phyloP scores from a whole-genome alignment of 2,329 filamentous ascomycete species.

The Escovopsis sp. region DNA sequence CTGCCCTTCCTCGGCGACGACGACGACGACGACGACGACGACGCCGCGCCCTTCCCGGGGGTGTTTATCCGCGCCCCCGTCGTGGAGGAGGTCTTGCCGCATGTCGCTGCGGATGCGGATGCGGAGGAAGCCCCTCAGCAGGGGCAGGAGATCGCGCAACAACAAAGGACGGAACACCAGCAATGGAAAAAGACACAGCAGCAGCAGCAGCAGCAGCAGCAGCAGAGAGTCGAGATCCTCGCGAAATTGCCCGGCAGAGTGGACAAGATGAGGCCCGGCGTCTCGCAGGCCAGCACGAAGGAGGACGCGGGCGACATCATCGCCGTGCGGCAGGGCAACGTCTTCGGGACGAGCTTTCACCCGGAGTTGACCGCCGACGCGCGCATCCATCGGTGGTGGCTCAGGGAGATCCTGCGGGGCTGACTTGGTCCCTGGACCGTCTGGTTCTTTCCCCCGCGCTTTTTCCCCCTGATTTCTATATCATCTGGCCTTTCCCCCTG shows the following conservation, averaged over 20 bases:
- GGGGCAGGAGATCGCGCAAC: too few relatives aligned
- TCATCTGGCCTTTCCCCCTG: too few relatives aligned
- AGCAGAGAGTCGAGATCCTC: slow-evolving; percentile 33
- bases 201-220: background rate
- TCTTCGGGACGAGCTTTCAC: slow-evolving; percentile 90
- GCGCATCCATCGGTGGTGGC: slow-evolving; percentile 88
- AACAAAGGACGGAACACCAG: too few relatives aligned
- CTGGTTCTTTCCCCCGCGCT: too few relatives aligned
- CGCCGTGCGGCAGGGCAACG: slow-evolving; percentile 77
- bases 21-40: slow-evolving; percentile 12
- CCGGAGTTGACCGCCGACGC: slow-evolving; percentile 81
- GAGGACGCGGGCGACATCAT: slow-evolving; percentile 59
- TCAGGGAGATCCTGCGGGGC: slow-evolving; percentile 42
- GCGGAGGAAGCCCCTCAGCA: slow-evolving; percentile 13
- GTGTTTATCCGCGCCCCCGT: slow-evolving; percentile 93
- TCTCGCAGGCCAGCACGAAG: slow-evolving; percentile 22
- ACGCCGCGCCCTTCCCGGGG: slow-evolving; percentile 43
- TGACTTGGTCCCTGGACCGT: too few relatives aligned
- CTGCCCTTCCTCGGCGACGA: slow-evolving; percentile 49
- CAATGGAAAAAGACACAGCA: too few relatives aligned
- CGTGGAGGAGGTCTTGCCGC: slow-evolving; percentile 67
- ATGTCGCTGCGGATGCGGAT: too few relatives aligned
- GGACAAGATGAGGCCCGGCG: slow-evolving; percentile 21
- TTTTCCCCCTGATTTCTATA: too few relatives aligned
- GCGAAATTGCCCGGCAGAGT: slow-evolving; percentile 30